A percentile compares a stretch with the other conserved stretches of the same genome.
These are phyloP conservation scores for Babesia bovis DNA, from an alignment of 169 alveolate species.

Conservation along the genomic window DNA sequence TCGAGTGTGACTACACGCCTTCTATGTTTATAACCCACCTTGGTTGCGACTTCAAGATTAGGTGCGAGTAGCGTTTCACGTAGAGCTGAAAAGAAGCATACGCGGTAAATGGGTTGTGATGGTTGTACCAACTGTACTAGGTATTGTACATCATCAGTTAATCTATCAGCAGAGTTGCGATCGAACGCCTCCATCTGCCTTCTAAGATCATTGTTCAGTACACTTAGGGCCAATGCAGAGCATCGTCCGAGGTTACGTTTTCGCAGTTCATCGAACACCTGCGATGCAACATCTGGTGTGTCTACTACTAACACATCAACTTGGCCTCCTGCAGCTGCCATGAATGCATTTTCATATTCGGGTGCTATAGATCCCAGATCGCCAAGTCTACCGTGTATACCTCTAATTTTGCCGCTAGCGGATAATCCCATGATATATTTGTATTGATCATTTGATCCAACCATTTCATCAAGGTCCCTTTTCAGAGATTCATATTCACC, in stretches of 20 bases:
- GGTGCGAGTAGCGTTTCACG: constrained; percentile 90
- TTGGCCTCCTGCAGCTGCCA: constrained; percentile 82
- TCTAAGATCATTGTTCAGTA: constrained; percentile 63
- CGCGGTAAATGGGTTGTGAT: constrained; percentile 71
- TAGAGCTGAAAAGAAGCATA: constrained; percentile 86
- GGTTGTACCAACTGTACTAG: constrained; percentile 86
- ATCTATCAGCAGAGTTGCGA: constrained; percentile 48
- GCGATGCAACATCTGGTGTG: constrained; percentile 87
- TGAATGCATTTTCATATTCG: constrained; percentile 86
- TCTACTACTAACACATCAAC: constrained; percentile 90
- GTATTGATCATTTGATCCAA: constrained; percentile 57
- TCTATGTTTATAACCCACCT: constrained; percentile 82
- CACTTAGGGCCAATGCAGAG: constrained; percentile 81
- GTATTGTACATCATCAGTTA: constrained; percentile 73
- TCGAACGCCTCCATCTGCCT: constrained; percentile 55
- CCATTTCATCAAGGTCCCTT: constrained; percentile 44
- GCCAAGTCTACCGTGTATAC: constrained; percentile 90
- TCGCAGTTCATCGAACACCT: constrained; percentile 84
- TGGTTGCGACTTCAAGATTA: constrained; percentile 85
- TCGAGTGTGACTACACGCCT: constrained; percentile 89
- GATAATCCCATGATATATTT: constrained; percentile 61
- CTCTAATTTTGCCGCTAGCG: constrained; percentile 61
- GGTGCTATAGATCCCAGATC: constrained; percentile 89
- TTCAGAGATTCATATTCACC: constrained; percentile 67
- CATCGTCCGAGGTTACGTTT: constrained; percentile 86